Evolutionary conservation across 2,329 filamentous ascomycete genomes (phyloP).

Genomic region (Colletotrichum gigasporum): DNA sequence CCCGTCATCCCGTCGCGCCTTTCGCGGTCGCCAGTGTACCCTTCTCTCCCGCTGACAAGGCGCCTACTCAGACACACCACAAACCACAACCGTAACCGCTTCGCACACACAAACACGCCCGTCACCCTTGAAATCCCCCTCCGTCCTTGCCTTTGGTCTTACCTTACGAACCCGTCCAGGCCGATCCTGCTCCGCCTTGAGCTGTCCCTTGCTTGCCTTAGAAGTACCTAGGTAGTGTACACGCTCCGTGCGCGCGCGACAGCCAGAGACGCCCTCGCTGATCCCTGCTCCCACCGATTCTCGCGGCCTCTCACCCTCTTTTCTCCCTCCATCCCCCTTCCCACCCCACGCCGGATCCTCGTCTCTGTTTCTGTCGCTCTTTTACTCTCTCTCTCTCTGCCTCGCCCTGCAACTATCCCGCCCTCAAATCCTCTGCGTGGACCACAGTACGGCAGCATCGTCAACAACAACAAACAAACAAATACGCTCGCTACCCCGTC

Average conservation of each 20-base stretch:
- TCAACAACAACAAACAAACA: constrained; percentile 30
- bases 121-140: not conserved
- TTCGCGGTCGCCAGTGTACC: constrained; percentile 8
- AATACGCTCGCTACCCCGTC: constrained; percentile 17
- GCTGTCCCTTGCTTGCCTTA: too few relatives aligned
- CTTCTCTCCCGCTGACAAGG: constrained; percentile 14
- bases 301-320: constrained; percentile 25
- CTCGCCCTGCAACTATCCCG: constrained; percentile 7
- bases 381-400: constrained; percentile 9
- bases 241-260: constrained; percentile 20
- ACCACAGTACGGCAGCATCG: too few relatives aligned
- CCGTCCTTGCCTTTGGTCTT: not conserved
- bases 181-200: too few relatives aligned
- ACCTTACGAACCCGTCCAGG: too few relatives aligned
- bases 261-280: not conserved
- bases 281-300: constrained; percentile 24
- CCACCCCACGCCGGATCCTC: constrained; percentile 14
- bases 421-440: constrained; percentile 16
- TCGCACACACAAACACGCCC: constrained; percentile 3
- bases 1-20: constrained; percentile 4
- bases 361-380: constrained; percentile 6
- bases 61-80: constrained; percentile 4
- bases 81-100: too few relatives aligned
- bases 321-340: constrained; percentile 26
- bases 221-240: not conserved